Evolutionary conservation across 164 flowering plant genomes (phyloP).

Genomic region (Stephania japonica): DNA sequence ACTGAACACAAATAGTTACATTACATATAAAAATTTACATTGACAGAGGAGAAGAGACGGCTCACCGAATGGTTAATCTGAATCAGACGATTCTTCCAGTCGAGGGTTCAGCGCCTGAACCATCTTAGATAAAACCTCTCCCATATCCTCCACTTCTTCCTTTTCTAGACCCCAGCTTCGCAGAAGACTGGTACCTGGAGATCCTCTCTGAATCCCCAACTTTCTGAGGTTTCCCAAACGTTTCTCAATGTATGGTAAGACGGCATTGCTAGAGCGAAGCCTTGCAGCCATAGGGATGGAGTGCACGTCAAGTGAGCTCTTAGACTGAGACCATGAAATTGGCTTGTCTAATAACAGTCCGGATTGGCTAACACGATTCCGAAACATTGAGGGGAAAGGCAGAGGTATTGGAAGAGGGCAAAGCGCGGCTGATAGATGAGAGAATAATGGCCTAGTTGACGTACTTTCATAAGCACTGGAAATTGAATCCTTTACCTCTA

Average conservation of each 20-base stretch:
- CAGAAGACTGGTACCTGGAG: conserved; percentile 49
- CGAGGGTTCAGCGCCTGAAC: conserved; percentile 40
- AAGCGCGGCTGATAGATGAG: conserved; percentile 63
- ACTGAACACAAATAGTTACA: too few relatives aligned
- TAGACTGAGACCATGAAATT: conserved; percentile 26
- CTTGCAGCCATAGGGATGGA: conserved; percentile 90
- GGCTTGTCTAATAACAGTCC: conserved; percentile 57
- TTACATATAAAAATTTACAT: too few relatives aligned
- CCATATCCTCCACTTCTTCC: conserved; percentile 76
- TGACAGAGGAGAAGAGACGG: neutral
- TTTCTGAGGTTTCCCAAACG: conserved; percentile 50
- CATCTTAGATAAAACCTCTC: conserved; percentile 65
- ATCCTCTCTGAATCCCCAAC: conserved; percentile 57
- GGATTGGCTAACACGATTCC: conserved; percentile 46
- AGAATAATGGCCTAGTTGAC: conserved; percentile 44
- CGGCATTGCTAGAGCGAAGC: conserved; percentile 68
- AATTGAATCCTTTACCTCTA: conserved; percentile 56
- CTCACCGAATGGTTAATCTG: conserved; percentile 37
- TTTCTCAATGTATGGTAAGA: conserved; percentile 64
- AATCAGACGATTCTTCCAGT: conserved; percentile 55
- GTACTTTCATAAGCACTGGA: conserved; percentile 39
- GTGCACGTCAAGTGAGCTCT: conserved; percentile 72
- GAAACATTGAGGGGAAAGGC: conserved; percentile 80
- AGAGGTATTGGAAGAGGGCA: conserved; percentile 90
- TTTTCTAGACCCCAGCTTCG: conserved; percentile 75